Evolutionary conservation across 2,329 filamentous ascomycete species (phyloP), one percentile per base, ranked within the genome.

Genomic region (Mariannaea sp.): DNA sequence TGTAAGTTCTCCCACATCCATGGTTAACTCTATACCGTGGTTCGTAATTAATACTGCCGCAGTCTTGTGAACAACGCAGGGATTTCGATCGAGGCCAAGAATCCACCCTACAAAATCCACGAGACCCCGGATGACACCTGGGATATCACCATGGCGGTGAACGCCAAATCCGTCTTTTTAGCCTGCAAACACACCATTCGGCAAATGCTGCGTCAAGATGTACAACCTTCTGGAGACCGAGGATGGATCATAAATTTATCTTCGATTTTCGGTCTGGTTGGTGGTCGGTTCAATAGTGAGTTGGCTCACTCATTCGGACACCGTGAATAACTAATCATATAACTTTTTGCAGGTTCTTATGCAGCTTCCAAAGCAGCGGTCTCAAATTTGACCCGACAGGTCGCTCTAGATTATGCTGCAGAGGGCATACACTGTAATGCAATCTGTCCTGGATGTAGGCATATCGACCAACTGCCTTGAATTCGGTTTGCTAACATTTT

Each of bases 221-320:
- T 69, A 1, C 65, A 70, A 4, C 53, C 57, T 2, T 64, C 58
- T 2, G 74, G 77, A 13, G 73, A 78, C 39, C 57, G 76, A 19
- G 79, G 78, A 1, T 80, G 77, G 74, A 77, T 81, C 42, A 71
- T 81, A 35, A 81, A 80, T 46, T 74, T 76, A 1, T 71, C 77
- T 0, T 77, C 74, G 2, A 73, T 78, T 12, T 67, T 71, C 29
- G 78, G 76, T 0, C 52, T 75, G 0, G 69, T 78, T 1, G 77
- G 59, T 0, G 56, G 59, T 2, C 13, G 14, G 0, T 19, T 38
- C 19, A 70, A 71, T 60, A 36, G 62, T 65, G 19, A 42, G 58
- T 39, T 3, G 3, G 14, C 19, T n/a, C 7, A 32, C 35, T 2
- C 4, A 65, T 68, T 64, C 20, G 12, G 7, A 13, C 30, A 6